Base-by-base conservation (phyloP, 257 asterid genomes). In the Eucommia ulmoides region DNA sequence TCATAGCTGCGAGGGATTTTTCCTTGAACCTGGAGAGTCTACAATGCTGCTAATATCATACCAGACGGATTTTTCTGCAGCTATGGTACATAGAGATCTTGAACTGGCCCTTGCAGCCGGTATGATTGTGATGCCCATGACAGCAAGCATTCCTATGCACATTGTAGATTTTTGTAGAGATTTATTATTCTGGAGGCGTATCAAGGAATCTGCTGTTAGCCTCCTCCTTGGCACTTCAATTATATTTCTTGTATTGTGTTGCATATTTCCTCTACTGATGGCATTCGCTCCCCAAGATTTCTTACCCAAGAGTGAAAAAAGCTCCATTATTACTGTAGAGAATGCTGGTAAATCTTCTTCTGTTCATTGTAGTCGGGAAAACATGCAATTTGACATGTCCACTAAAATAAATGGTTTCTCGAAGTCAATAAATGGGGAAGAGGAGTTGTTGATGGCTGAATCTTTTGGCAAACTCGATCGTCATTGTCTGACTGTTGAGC, bases 21-120 rank as follows among this genome's bases (percentile, higher is more conserved):
- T 74, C 56, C 84, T 89, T 24, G 77, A 50, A 48, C 98, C 96
- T n/a, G 96, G 93, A 69, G 85, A 85, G 56, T 62, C 82, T 38
- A 48, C 23, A 56, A 76, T 51, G 74, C 80, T 89, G 62, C 69
- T 18, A 8, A 59, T 89, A 65, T 73, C 84, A 12, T 83, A 82
- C 58, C 74, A 63, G 56, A 44, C 71, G 41, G 96, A 78, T 76
- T 89, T 80, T 69, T 66, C 84, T 17, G 60, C 70, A 19, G 75
- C 83, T 33, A 76, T 80, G 17, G 33, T 82, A 33, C 83, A 72
- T 50, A 73, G 98, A 71, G 94, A 85, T 63, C 88, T 82, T 54
- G 84, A 78, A 48, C 72, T 83, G 65, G 66, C 60, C 55, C 70
- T 80, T 61, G 60, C 84, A 15, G 61, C 75, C 46, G 93, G 94